These are phyloP conservation scores for Vigna nakashimae DNA, from an alignment of 306 rosid genomes.

Conservation along the genomic window DNA sequence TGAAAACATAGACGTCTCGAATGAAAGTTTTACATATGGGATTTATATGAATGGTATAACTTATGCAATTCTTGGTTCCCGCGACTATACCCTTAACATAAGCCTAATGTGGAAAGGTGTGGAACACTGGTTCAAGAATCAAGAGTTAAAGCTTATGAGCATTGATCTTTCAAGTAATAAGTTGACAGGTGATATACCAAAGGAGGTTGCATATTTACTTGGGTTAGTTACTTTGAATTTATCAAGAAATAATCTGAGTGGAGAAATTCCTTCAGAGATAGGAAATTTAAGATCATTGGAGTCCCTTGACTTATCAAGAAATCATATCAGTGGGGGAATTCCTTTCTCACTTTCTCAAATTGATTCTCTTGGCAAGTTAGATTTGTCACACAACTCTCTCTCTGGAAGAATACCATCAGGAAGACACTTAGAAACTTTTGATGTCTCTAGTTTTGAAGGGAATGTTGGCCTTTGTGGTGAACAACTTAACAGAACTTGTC, in stretches of 20 bases:
- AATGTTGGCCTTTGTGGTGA: slow-evolving; percentile 28
- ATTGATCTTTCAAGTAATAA: no score
- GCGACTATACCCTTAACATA: no score
- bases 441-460: slow-evolving; percentile 6
- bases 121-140: no score
- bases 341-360: neutral
- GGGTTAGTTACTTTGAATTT: no score
- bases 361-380: neutral
- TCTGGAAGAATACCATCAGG: slow-evolving; percentile 18
- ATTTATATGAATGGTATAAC: no score
- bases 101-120: no score
- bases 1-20: no score
- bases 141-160: no score
- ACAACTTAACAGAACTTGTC: slow-evolving; percentile 15
- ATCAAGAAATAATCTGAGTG: neutral
- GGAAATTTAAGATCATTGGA: neutral
- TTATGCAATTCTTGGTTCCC: no score
- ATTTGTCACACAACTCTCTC: slow-evolving; percentile 17
- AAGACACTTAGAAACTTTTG: neutral
- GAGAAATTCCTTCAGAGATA: neutral
- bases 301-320: neutral
- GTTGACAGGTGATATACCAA: no score
- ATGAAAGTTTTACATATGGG: no score
- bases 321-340: neutral
- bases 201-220: no score